Evolutionary conservation across 1,284 basidiomycete species (phyloP), one percentile per base, ranked within the genome.

Genomic region (Cystobasidium pallidum): DNA sequence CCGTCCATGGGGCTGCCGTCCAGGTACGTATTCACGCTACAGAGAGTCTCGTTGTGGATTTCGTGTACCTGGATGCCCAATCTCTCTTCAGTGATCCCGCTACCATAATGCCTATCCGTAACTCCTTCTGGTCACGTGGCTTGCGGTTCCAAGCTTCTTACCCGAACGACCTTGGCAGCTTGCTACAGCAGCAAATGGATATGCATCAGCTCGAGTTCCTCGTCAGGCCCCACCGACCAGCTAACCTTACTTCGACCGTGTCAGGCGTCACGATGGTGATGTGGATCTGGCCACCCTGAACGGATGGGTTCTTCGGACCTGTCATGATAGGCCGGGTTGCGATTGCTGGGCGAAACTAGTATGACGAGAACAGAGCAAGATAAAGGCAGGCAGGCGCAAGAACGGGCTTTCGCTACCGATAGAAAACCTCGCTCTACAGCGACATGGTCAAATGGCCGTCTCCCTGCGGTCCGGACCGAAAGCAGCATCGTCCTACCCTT

Each of bases 41-140:
- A 67, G 17, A 55, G 65, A 10, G 54, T 57, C 52, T 67, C 65
- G 41, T 67, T 67, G 65, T 67, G 65, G 65, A 67, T 57, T 26
- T 54, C 51, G n/a, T 54, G 39, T 6, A 34, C 49, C 51, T 57
- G 49, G 11, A 32, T 17, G n/a, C 17, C 52, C 13, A 19, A 6
- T 32, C 32, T 26, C 15, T 32, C 57, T 36, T 26, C 51, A 54
- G 24, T n/a, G 15, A 26, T 54, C 30, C 24, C n/a, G n/a, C n/a
- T 32, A 21, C 36, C 13, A 6, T 39, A 39, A 39, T 39, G 36
- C 36, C 36, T 6, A 39, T 6, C 36, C 6, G 36, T 13, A 39
- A 39, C 36, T 39, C 36, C 36, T 28, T 21, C 10, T 26, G 26
- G 30, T 54, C 51, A 54, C 51, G 51, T 43, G 36, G 36, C 10